Evolutionary conservation across 2,329 filamentous ascomycete genomes (phyloP).

Genomic region (Penicillium sp.): DNA sequence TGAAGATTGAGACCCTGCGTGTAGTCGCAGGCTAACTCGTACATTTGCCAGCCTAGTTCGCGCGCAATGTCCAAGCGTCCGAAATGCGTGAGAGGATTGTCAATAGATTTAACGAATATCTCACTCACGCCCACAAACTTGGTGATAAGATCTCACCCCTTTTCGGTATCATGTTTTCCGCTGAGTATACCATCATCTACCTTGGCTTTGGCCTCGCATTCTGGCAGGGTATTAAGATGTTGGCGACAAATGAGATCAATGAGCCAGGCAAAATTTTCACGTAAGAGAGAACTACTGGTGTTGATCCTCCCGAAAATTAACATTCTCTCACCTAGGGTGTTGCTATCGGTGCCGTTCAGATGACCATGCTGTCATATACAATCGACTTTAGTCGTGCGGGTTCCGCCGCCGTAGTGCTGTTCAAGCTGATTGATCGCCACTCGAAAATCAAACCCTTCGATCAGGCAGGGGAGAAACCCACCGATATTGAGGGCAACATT

Average conservation of each 20-base stretch:
- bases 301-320: slow-evolving; percentile 12
- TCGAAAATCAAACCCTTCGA: slow-evolving; percentile 82
- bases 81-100: slow-evolving; percentile 24
- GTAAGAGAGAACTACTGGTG: slow-evolving; percentile 16
- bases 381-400: slow-evolving; percentile 85
- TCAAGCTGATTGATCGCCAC: slow-evolving; percentile 83
- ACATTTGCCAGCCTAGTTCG: not conserved
- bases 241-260: slow-evolving; percentile 68
- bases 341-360: slow-evolving; percentile 91
- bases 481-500: slow-evolving; percentile 75
- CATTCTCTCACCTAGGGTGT: slow-evolving; percentile 53
- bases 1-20: too few relatives aligned
- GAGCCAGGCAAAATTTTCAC: slow-evolving; percentile 74
- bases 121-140: slow-evolving; percentile 68
- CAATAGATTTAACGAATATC: slow-evolving; percentile 25
- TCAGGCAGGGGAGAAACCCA: slow-evolving; percentile 71
- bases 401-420: slow-evolving; percentile 89
- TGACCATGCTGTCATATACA: slow-evolving; percentile 84
- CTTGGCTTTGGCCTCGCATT: slow-evolving; percentile 87
- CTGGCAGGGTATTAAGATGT: slow-evolving; percentile 81
- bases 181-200: slow-evolving; percentile 83
- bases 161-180: slow-evolving; percentile 77
- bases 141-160: slow-evolving; percentile 78
- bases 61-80: slow-evolving; percentile 31
- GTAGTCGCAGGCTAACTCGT: too few relatives aligned